Conservation (phyloP, 208 protist species). For the Leishmania guyanensis region DNA sequence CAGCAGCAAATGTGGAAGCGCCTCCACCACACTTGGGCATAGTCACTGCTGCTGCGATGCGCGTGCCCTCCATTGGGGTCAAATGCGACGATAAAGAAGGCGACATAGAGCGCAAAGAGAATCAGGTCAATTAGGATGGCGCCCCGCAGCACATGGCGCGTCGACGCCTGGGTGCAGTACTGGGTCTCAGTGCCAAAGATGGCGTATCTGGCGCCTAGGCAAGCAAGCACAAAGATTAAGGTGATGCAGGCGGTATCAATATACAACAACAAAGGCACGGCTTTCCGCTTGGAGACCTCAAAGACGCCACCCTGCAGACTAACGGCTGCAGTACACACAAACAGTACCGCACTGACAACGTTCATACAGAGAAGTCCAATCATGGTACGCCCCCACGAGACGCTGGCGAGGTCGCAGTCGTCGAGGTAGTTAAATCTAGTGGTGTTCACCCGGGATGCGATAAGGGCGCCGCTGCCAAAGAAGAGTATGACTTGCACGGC, state of each 20-base stretch:
- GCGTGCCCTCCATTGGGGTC: constrained; percentile 50
- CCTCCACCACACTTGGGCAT: constrained; percentile 64
- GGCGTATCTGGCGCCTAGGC: constrained; percentile 38
- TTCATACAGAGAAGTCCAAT: constrained; percentile 43
- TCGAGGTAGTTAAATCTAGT: constrained; percentile 19
- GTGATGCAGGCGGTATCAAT: constrained; percentile 33
- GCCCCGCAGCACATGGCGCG: constrained; percentile 34
- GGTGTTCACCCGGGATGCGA: constrained; percentile 17
- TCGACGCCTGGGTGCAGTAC: constrained; percentile 22
- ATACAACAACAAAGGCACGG: constrained; percentile 67
- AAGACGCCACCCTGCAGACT: constrained; percentile 73
- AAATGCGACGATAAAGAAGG: constrained; percentile 51
- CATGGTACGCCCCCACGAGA: constrained; percentile 23
- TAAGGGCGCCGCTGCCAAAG: constrained; percentile 22
- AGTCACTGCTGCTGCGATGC: constrained; percentile 54
- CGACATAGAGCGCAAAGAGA: constrained; percentile 30
- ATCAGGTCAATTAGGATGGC: constrained; percentile 47
- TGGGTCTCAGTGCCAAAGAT: constrained; percentile 39
- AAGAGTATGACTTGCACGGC: constrained; percentile 45
- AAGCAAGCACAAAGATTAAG: constrained; percentile 31
- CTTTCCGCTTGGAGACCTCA: constrained; percentile 59
- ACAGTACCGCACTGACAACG: constrained; percentile 32
- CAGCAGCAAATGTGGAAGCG: constrained; percentile 73
- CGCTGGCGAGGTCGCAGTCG: constrained; percentile 6
- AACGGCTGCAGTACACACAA: constrained; percentile 41